Evolutionary conservation across 805 yeast genomes (phyloP).

Genomic region (Yarrowia sp.): DNA sequence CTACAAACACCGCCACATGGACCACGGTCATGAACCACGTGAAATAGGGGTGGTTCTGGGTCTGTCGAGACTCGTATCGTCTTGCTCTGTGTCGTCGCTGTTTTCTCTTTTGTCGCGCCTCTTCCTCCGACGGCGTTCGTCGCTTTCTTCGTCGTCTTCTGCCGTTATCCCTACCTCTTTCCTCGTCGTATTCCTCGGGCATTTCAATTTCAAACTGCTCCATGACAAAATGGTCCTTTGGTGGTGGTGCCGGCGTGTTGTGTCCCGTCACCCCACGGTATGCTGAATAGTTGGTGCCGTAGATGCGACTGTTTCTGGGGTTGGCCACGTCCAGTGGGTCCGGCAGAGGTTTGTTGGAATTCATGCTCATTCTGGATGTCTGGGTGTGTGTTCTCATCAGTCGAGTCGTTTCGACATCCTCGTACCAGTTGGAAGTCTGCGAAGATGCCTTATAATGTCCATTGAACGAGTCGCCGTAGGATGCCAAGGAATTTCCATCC

Average conservation of each 20-base stretch:
- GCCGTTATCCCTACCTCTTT: not conserved
- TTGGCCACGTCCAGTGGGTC: constrained; percentile 32
- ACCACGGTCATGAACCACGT: constrained; percentile 46
- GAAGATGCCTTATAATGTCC: constrained; percentile 29
- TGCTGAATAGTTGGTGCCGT: constrained; percentile 37
- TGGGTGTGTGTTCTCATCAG: constrained; percentile 33
- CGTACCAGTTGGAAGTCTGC: constrained; percentile 22
- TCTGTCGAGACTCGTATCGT: constrained; percentile 30
- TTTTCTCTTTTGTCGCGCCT: constrained; percentile 31
- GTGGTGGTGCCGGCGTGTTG: constrained; percentile 19
- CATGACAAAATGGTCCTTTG: constrained; percentile 32
- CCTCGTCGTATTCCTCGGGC: constrained; percentile 21
- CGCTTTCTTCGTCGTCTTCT: constrained; percentile 33
- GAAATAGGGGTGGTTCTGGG: constrained; percentile 47
- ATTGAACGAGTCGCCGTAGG: constrained; percentile 25
- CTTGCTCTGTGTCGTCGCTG: constrained; percentile 28
- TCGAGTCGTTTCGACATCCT: constrained; percentile 30
- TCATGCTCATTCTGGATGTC: constrained; percentile 19
- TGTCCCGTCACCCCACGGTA: constrained; percentile 21
- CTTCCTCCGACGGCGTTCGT: constrained; percentile 28
- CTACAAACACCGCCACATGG: constrained; percentile 64
- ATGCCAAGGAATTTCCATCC: constrained; percentile 23
- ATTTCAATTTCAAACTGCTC: constrained; percentile 24
- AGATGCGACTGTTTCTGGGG: constrained; percentile 25
- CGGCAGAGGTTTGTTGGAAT: constrained; percentile 33